These are phyloP conservation scores for Phlyctochytrium bullatum DNA, from an alignment of 192 early-diverging fungal genomes.

Conservation along the genomic window DNA sequence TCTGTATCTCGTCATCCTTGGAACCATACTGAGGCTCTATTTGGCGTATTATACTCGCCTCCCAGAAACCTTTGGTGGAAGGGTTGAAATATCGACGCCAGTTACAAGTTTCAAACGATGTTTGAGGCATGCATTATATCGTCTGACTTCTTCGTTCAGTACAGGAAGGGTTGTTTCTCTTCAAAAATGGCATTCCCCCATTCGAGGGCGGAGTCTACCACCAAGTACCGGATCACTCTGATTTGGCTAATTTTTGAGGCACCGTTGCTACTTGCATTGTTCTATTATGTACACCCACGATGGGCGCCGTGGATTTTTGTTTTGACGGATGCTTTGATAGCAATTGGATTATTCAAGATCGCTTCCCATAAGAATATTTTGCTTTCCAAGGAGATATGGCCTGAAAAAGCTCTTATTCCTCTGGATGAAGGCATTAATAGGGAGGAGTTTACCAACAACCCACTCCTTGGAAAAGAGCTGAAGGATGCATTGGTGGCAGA, in stretches of 20 bases:
- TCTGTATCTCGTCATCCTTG: conserved; percentile 10
- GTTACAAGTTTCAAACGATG: conserved; percentile 83
- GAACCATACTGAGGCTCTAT: conserved; percentile 24
- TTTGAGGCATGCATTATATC: conserved; percentile 29
- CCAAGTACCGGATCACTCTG: conserved; percentile 52
- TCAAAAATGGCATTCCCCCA: conserved; percentile 67
- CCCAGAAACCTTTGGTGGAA: conserved; percentile 11
- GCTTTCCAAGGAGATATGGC: conserved; percentile 14
- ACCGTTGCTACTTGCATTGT: conserved; percentile 74
- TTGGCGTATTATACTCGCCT: conserved; percentile 23
- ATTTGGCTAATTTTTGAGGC: conserved; percentile 29
- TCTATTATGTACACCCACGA: conserved; percentile 54
- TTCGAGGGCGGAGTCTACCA: conserved; percentile 89
- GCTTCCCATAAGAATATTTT: conserved; percentile 39
- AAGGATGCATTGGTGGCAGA: conserved; percentile 1
- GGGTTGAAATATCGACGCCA: conserved; percentile 78
- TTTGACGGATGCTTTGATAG: conserved; percentile 63
- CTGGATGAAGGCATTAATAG: background rate
- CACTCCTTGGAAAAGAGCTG: background rate
- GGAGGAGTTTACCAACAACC: background rate
- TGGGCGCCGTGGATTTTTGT: conserved; percentile 57
- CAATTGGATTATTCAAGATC: conserved; percentile 58
- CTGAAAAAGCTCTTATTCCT: background rate
- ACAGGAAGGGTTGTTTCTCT: conserved; percentile 81
- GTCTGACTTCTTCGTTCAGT: conserved; percentile 49